Base-by-base conservation (phyloP, 345 rosid species). In the Populus deltoides region DNA sequence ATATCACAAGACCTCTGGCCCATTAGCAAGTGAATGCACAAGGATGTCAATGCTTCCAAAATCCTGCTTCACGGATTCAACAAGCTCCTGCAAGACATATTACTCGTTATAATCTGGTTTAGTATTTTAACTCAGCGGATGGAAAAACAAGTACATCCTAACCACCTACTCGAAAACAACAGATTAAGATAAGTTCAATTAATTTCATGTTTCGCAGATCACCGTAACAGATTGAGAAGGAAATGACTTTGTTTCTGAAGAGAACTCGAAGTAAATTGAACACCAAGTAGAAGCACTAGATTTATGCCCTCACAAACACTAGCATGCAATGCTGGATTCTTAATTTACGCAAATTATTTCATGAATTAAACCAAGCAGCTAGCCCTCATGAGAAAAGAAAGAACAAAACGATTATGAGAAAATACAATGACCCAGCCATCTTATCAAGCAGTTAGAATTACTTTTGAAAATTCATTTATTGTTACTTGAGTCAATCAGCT, bases 1-100 rank as follows among this genome's bases (percentile, higher is more conserved):
- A 13, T 38, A 33, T 68, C 41, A 62, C 63, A 69, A 63, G 85
- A 92, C 98, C 99, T 96, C 97, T 13, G 98, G 98, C 41, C 97
- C 98, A 70, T 96, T 93, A 31, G 98, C 99, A 74, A 96, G 93
- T 38, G 98, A 96, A 78, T 96, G 98, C 72, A 96, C 94, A 63
- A 96, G 98, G 77, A 96, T 92, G 84, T 96, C 99, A 29, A 96
- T 88, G 85, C 89, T 93, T 66, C 94, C 94, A 70, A 93, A 96
- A 87, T 93, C 98, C 74, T 87, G 85, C 73, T 84, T 93, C 68
- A 96, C 97, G 49, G 90, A 89, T 84, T 93, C 97, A 17, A 92
- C 93, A 84, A 83, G 94, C 89, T 93, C 97, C 99, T 96, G 86
- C 53, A 71, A 53, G 35, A 68, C 16, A 47, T 47, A 4, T 47